These are phyloP conservation scores for Lactarius evosmus DNA, from an alignment of 768 basidiomycete species.

Conservation along the genomic window DNA sequence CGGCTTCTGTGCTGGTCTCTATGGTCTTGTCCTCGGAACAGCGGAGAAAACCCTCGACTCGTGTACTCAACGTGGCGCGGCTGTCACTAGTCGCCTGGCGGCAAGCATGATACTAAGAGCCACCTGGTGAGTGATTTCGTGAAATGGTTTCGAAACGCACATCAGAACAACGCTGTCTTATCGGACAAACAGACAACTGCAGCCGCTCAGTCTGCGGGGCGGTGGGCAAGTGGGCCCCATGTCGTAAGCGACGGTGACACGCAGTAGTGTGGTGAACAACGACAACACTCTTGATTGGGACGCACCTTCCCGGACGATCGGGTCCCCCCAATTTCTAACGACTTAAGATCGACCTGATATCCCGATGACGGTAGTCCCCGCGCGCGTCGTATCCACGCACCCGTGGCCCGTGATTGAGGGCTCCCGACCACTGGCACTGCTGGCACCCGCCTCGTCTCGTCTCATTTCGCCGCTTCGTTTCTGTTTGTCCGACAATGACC, in stretches of 20 bases:
- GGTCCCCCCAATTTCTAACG: not conserved
- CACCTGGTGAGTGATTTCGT: slow-evolving; percentile 18
- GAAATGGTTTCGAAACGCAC: slow-evolving; percentile 10
- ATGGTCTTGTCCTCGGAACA: slow-evolving; percentile 2
- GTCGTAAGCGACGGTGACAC: not conserved
- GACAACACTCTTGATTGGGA: not conserved
- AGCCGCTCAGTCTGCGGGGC: not conserved
- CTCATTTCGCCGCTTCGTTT: not conserved
- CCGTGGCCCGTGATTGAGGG: no score
- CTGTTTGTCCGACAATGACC: not conserved
- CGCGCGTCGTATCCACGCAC: not conserved
- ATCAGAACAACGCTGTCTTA: not conserved
- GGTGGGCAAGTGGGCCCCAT: not conserved
- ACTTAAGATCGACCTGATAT: not conserved
- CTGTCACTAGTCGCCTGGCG: slow-evolving; percentile 9
- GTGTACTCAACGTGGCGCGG: slow-evolving; percentile 19
- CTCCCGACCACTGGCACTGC: not conserved
- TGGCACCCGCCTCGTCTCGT: not conserved
- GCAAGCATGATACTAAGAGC: not conserved
- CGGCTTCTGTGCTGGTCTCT: slow-evolving; percentile 20
- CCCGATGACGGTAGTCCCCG: not conserved
- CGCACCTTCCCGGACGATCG: not conserved
- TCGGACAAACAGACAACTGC: not conserved
- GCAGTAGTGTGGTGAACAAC: not conserved
- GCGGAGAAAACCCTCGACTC: slow-evolving; percentile 13